Evolutionary conservation across 352 stramenopile genomes (phyloP).

Genomic region (Albugo candida): DNA sequence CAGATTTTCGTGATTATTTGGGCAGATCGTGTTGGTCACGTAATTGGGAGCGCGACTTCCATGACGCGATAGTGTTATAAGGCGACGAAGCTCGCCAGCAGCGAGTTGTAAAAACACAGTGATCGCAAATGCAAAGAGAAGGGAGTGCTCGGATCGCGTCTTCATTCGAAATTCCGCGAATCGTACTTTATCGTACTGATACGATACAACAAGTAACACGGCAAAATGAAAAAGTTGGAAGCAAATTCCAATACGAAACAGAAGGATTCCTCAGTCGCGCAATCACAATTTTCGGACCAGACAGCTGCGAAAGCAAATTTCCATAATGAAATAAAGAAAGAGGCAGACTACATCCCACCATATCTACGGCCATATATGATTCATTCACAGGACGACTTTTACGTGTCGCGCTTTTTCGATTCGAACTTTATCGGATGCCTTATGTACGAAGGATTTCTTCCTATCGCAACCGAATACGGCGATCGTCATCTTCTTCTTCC

Average conservation of each 20-base stretch:
- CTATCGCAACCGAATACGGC: conserved; percentile 77
- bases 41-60: conserved; percentile 61
- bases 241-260: too few relatives aligned
- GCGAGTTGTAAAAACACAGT: too few relatives aligned
- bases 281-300: too few relatives aligned
- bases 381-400: conserved; percentile 88
- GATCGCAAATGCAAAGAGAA: too few relatives aligned
- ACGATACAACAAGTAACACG: too few relatives aligned
- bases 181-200: too few relatives aligned
- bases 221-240: too few relatives aligned
- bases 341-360: conserved; percentile 72
- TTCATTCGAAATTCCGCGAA: too few relatives aligned
- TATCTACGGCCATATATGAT: conserved; percentile 71
- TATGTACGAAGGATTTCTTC: conserved; percentile 89
- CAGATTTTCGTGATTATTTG: conserved; percentile 44
- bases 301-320: too few relatives aligned
- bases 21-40: conserved; percentile 32
- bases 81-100: conserved; percentile 29
- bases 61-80: conserved; percentile 61
- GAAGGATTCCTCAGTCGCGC: too few relatives aligned
- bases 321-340: conserved; percentile 8
- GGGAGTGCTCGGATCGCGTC: too few relatives aligned
- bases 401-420: conserved; percentile 79
- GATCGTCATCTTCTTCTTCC: conserved; percentile 55
- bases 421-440: conserved; percentile 74